Base-by-base conservation (phyloP, 768 basidiomycete genomes). In the Tricholomella constricta region DNA sequence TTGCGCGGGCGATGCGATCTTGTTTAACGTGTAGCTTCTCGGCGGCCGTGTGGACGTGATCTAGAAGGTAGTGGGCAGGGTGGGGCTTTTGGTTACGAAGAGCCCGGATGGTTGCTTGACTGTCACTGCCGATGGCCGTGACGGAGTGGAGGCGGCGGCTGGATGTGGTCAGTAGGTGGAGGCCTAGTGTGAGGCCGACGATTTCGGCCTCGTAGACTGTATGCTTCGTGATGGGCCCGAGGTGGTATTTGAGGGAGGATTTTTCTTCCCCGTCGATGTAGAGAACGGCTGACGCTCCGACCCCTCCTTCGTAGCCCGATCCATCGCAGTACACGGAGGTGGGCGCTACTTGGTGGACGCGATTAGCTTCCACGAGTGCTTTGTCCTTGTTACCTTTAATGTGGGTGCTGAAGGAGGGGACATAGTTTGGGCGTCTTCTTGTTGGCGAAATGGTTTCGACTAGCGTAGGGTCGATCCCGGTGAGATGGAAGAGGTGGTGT, bases 121-220 rank as follows among this genome's bases (percentile, higher is more conserved):
- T 54, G 32, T 54, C 41, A n/a, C 25, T 54, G 17, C 53, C 41
- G 4, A 48, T 38, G 1, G 47, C 12, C 5, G 31, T 34, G 1
- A 17, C 6, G 1, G 19, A 7, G 0, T 5, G 1, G 1, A 53
- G 9, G 2, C 5, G 6, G 7, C 25, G 14, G 2, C 23, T 5
- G 26, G 42, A 15, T 4, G 14, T 3, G 7, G 45, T 22, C 1
- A 53, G 45, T 0, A 47, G 37, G 11, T 53, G 45, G 4, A 53
- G 31, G 11, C 45, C 38, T 0, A 53, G 36, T 0, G 15, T 31
- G 14, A 48, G 27, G 1, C 52, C 52, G 1, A 47, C 45, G 22
- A 52, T 41, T n/a, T 53, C 22, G 12, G 44, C 51, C n/a, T 52
- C 31, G 40, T 51, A 46, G 1, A 55, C 51, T 10, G 43, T 57